Conservation (phyloP, 2,329 filamentous ascomycete species). For the Talaromyces rugulosus region DNA sequence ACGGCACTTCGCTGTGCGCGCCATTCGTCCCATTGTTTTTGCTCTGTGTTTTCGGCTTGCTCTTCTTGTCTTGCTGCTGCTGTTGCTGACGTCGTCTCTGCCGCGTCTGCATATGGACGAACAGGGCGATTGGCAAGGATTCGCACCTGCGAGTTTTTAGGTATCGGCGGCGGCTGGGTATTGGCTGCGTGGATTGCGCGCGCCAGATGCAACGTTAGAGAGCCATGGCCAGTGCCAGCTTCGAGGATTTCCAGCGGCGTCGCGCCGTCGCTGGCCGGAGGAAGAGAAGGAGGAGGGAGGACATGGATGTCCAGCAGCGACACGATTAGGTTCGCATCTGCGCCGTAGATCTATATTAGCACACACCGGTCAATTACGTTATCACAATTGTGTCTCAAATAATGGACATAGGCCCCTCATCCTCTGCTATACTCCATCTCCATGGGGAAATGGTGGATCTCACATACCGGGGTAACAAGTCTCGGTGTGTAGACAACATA, state of each 20-base stretch:
- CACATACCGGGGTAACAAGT: constrained; percentile 66
- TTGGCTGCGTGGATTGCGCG: constrained; percentile 74
- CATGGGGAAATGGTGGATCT: constrained; percentile 24
- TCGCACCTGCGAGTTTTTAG: constrained; percentile 28
- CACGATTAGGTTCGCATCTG: constrained; percentile 71
- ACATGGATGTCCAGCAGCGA: constrained; percentile 69
- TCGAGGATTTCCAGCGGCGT: constrained; percentile 70
- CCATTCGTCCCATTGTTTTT: constrained; percentile 44
- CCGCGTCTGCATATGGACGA: constrained; percentile 18
- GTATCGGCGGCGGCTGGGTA: constrained; percentile 45
- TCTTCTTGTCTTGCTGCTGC: constrained; percentile 11
- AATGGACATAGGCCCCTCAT: not conserved
- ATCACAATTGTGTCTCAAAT: constrained; percentile 17
- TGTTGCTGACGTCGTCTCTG: constrained; percentile 5
- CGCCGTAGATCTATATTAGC: constrained; percentile 61
- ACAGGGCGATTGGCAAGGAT: constrained; percentile 23
- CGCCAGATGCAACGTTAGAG: constrained; percentile 69
- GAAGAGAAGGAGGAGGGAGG: constrained; percentile 39
- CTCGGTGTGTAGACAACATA: constrained; percentile 66
- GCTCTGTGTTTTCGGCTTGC: constrained; percentile 15
- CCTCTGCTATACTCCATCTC: not conserved
- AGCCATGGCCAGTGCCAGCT: constrained; percentile 80
- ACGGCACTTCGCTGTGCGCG: constrained; percentile 57
- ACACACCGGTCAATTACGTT: not conserved
- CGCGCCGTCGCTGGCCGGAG: constrained; percentile 23